phyloP scores from a whole-genome alignment of 2,329 filamentous ascomycete species.

The Talaromyces sp. region DNA sequence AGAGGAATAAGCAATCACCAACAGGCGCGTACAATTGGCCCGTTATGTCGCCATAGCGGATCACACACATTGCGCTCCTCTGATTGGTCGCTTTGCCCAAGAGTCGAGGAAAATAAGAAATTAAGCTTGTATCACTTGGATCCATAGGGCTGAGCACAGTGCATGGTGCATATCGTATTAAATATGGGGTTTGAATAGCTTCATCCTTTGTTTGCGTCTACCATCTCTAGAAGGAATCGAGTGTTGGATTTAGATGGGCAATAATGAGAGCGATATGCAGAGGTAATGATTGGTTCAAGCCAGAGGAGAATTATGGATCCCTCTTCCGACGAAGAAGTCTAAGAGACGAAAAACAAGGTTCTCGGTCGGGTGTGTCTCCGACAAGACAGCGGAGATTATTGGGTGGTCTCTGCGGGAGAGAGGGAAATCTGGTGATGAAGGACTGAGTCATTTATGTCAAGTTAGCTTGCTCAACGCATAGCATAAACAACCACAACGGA shows the following conservation, averaged over 20 bases:
- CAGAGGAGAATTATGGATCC: neutral
- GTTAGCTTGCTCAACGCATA: neutral
- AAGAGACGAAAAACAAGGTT: constrained; percentile 1
- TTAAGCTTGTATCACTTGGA: constrained; percentile 10
- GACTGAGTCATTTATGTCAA: neutral
- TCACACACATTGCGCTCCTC: neutral
- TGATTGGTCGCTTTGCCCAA: constrained; percentile 7
- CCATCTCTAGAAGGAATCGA: too few relatives aligned
- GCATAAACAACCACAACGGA: neutral
- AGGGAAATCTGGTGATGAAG: neutral
- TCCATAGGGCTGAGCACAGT: constrained; percentile 10
- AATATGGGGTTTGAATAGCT: neutral
- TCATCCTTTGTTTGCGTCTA: neutral
- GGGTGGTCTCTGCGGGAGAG: neutral
- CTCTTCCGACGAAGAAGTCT: neutral
- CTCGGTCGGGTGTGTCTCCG: neutral
- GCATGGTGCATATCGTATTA: neutral
- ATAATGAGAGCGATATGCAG: neutral
- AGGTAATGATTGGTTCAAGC: neutral
- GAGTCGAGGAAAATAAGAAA: neutral
- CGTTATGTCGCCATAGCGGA: constrained; percentile 19
- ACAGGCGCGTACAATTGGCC: constrained; percentile 9
- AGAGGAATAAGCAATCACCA: neutral
- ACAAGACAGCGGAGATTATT: neutral
- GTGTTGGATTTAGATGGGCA: neutral